These are phyloP conservation scores for Vitis hybrid DNA, from an alignment of 177 flowering plant genomes.

Conservation along the genomic window DNA sequence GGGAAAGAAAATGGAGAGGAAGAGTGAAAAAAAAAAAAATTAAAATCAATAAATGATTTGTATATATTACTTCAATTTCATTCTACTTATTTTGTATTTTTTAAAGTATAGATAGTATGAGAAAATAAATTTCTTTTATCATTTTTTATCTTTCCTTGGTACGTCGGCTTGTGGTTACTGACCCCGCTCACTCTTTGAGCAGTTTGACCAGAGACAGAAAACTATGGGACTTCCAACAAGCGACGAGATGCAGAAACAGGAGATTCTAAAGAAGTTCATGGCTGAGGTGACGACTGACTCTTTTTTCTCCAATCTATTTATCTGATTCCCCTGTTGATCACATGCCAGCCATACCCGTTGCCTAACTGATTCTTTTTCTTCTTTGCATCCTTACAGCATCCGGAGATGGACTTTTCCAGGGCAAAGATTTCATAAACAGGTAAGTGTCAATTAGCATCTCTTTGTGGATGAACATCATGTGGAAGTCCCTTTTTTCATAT, in stretches of 20 bases:
- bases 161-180: not conserved
- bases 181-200: slow-evolving; percentile 11
- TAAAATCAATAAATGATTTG: too few species aligned
- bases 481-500: too few species aligned
- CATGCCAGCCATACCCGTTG: not conserved
- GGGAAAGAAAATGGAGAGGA: too few species aligned
- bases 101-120: not conserved
- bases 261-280: slow-evolving; percentile 90
- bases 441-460: not conserved
- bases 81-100: too few species aligned
- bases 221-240: slow-evolving; percentile 92
- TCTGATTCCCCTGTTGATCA: not conserved
- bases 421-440: slow-evolving; percentile 45
- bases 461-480: not conserved
- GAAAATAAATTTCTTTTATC: not conserved
- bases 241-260: slow-evolving; percentile 89
- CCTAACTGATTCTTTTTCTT: not conserved
- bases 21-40: too few species aligned
- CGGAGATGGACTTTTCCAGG: slow-evolving; percentile 90
- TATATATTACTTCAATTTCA: too few species aligned
- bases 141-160: not conserved
- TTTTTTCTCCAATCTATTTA: not conserved
- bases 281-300: slow-evolving; percentile 51
- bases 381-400: slow-evolving; percentile 58
- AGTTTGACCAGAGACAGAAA: slow-evolving; percentile 97